These are phyloP conservation scores for Nigrospora sphaerica DNA, from an alignment of 2,329 filamentous ascomycete genomes.

Conservation along the genomic window DNA sequence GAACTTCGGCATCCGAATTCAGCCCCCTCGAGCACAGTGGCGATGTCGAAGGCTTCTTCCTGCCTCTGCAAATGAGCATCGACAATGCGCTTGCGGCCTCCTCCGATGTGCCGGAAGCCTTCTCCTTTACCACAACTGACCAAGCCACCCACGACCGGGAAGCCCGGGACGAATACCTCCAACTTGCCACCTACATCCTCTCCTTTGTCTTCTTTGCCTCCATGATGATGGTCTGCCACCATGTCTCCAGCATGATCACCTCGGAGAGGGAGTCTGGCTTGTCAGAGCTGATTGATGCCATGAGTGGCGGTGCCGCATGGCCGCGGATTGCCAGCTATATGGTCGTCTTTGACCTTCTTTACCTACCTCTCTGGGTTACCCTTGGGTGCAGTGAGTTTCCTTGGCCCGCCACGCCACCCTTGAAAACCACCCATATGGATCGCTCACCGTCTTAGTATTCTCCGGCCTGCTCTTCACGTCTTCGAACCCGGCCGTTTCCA, in stretches of 20 bases:
- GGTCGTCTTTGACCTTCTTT: slow-evolving; percentile 61
- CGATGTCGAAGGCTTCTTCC: slow-evolving; percentile 56
- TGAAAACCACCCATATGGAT: no score
- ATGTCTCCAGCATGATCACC: slow-evolving; percentile 64
- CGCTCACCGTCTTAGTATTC: slow-evolving; percentile 23
- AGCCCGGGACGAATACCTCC: slow-evolving; percentile 52
- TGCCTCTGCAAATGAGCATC: slow-evolving; percentile 56
- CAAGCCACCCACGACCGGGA: slow-evolving; percentile 39
- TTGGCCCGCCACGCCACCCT: slow-evolving; percentile 3
- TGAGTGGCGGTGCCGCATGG: slow-evolving; percentile 61
- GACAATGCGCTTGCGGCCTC: slow-evolving; percentile 17
- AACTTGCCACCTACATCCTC: slow-evolving; percentile 56
- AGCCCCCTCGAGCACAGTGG: slow-evolving; percentile 49
- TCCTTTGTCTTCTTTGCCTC: slow-evolving; percentile 63
- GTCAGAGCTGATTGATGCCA: slow-evolving; percentile 67
- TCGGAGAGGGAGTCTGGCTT: slow-evolving; percentile 64
- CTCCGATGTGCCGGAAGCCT: slow-evolving; percentile 9
- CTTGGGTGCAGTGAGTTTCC: slow-evolving; percentile 26
- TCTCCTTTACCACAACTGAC: slow-evolving; percentile 16
- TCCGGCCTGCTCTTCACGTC: slow-evolving; percentile 18
- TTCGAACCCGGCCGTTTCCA: slow-evolving; percentile 21
- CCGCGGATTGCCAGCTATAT: slow-evolving; percentile 57
- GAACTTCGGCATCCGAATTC: slow-evolving; percentile 41
- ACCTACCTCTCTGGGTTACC: slow-evolving; percentile 40
- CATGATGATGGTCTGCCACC: slow-evolving; percentile 63